Evolutionary conservation across 2,329 filamentous ascomycete species (phyloP), one percentile per base, ranked within the genome.

Genomic region (Fusarium pseudoanthophilum): DNA sequence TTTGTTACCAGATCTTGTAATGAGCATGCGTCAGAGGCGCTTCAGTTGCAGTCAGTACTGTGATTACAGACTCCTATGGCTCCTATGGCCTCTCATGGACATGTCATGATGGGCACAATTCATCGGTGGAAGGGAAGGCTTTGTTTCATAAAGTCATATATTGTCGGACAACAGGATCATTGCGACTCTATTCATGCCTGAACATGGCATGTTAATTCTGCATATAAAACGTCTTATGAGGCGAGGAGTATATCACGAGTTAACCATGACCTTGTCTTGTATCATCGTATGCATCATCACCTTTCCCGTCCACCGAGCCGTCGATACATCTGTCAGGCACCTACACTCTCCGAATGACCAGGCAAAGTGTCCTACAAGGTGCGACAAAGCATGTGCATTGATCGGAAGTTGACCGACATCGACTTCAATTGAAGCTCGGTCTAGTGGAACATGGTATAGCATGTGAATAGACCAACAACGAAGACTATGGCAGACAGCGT

Each of bases 341-440:
- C 40, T 40, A 39, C 40, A 34, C 32, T 46, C 30, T 18, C 60
- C 40, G 36, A 24, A n/a, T n/a, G 18, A 14, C 42, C 30, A 56
- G 36, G 16, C 20, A 28, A 21, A 59, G 37, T 28, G 34, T 20
- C 42, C 15, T 40, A 42, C 42, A 14, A 63, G 16, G 24, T 49
- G 18, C n/a, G 18, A 21, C 39, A 28, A 39, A 43, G 21, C 45
- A 49, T 64, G 52, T 58, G 40, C 57, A 53, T 39, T 43, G 13
- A 42, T 42, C 68, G 68, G 68, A 72, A 72, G 53, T 68, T 64
- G 51, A 34, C 69, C 69, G 69, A 67, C n/a, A 14, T 42, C 28
- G 43, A 53, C 48, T 53, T 40, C 56, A 49, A 30, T n/a, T n/a
- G 37, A 49, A 40, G 46, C 52, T 71, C 67, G 63, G 53, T 52